Conservation (phyloP, 495 filamentous ascomycete genomes). For the Penicillium steckii region DNA sequence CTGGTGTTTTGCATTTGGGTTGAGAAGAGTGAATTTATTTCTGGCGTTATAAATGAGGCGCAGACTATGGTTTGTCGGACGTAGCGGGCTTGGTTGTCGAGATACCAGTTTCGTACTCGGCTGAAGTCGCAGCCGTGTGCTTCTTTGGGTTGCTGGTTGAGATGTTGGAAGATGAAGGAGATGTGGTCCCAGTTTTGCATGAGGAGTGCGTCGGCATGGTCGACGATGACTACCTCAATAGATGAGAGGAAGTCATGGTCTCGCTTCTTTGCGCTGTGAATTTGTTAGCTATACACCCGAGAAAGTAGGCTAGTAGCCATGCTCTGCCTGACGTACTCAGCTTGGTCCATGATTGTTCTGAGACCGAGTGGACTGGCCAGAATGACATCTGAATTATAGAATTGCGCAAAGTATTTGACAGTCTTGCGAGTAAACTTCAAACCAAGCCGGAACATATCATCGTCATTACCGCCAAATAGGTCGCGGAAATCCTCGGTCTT, state of each 20-base stretch:
- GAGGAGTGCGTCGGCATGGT: conserved; percentile 88
- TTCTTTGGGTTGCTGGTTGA: conserved; percentile 87
- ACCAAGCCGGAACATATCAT: conserved; percentile 92
- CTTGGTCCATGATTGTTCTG: conserved; percentile 81
- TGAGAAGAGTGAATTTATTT: conserved; percentile 77
- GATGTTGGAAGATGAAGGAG: conserved; percentile 83
- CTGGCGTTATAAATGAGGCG: conserved; percentile 81
- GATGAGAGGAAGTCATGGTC: conserved; percentile 93
- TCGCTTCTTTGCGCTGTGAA: conserved; percentile 60
- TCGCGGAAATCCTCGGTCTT: conserved; percentile 88
- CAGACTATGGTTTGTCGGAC: conserved; percentile 82
- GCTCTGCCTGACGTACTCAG: conserved; percentile 39
- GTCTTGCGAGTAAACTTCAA: conserved; percentile 95
- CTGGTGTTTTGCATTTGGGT: conserved; percentile 74
- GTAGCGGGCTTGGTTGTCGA: conserved; percentile 77
- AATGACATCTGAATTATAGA: conserved; percentile 95
- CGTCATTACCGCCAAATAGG: conserved; percentile 89
- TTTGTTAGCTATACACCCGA: conserved; percentile 22
- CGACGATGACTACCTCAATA: conserved; percentile 84
- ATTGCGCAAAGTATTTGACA: conserved; percentile 90
- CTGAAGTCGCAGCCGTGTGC: conserved; percentile 93
- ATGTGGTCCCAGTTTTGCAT: conserved; percentile 99
- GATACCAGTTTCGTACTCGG: conserved; percentile 86
- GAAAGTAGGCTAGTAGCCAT: not conserved
- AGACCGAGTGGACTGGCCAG: conserved; percentile 86